Evolutionary conservation across 768 basidiomycete genomes (phyloP), one percentile per base, ranked within the genome.

Genomic region (Lactarius tabidus): DNA sequence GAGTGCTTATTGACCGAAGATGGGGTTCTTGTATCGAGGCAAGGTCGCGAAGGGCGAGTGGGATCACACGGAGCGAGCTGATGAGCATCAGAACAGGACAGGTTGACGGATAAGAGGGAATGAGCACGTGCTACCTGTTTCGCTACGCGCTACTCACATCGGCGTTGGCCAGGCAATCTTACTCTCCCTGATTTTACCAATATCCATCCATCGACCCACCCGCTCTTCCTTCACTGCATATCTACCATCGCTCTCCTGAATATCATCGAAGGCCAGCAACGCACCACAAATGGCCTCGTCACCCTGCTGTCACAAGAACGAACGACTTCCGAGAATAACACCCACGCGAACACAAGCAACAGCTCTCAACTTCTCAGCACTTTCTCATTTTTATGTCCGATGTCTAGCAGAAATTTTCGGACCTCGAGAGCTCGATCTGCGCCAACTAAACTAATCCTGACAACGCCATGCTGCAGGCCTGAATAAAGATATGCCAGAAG

Each of bases 191-290:
- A n/a, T n/a, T n/a, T n/a, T n/a, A 53, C 31, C 64, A 61, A 10
- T 18, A n/a, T n/a, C 60, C 38, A 26, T 36, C 59, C 18, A n/a
- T n/a, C 17, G 64, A 65, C 8, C 23, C 23, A 3, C 51, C 45
- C 26, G 1, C 60, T 3, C 17, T 41, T n/a, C 36, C 64, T 5
- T 28, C 64, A 2, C n/a, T n/a, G n/a, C n/a, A 26, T 58, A 51
- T 57, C 65, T 20, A 62, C 65, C 31, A 36, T 17, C 1, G 65
- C 65, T 2, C 60, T 66, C 23, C 60, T 62, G 29, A 60, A 66
- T 15, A 62, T 66, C 26, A 51, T 66, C 3, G 56, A 66, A 9
- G 65, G 65, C 3, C 65, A 66, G 33, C 65, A 66, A 39, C 65
- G 48, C 17, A 6, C 60, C 9, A 59, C 57, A 6, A 58, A 36